Evolutionary conservation across 176 grass and related monocot genomes (phyloP).

Genomic region (Cocos nucifera): DNA sequence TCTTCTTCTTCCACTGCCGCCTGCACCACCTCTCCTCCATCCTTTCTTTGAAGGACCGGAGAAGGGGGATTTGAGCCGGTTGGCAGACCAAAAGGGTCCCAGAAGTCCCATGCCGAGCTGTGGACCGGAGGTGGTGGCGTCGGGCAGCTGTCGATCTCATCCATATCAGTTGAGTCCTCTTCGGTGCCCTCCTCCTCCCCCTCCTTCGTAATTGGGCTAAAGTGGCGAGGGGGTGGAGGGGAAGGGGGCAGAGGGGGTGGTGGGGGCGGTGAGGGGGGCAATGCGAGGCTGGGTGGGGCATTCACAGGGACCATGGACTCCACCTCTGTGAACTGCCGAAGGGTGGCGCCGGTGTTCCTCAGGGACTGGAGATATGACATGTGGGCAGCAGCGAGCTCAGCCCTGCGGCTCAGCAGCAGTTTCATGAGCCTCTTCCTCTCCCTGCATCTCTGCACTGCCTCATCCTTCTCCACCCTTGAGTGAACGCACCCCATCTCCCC

Average conservation of each 20-base stretch:
- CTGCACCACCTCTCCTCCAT: constrained; percentile 30
- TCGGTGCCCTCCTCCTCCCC: constrained; percentile 23
- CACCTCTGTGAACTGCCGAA: constrained; percentile 67
- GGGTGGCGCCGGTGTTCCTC: constrained; percentile 79
- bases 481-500: constrained; percentile 64
- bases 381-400: constrained; percentile 58
- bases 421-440: constrained; percentile 86
- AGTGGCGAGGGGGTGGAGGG: constrained; percentile 46
- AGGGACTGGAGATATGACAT: constrained; percentile 65
- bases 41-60: constrained; percentile 27
- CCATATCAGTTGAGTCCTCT: constrained; percentile 43
- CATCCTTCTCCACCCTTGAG: constrained; percentile 77
- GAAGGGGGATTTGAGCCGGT: constrained; percentile 36
- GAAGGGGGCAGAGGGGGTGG: constrained; percentile 27
- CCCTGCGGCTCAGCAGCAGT: constrained; percentile 51
- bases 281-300: not conserved
- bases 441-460: constrained; percentile 72
- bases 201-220: constrained; percentile 47
- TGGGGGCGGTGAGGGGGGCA: constrained; percentile 19
- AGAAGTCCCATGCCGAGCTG: constrained; percentile 45
- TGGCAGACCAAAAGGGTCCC: constrained; percentile 41
- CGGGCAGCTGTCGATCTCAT: constrained; percentile 61
- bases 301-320: constrained; percentile 42
- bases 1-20: constrained; percentile 40
- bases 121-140: constrained; percentile 61